A percentile compares a stretch with the other conserved stretches of the same genome.
These are phyloP conservation scores for Saitozyma podzolica DNA, from an alignment of 768 basidiomycete species.

Conservation along the genomic window DNA sequence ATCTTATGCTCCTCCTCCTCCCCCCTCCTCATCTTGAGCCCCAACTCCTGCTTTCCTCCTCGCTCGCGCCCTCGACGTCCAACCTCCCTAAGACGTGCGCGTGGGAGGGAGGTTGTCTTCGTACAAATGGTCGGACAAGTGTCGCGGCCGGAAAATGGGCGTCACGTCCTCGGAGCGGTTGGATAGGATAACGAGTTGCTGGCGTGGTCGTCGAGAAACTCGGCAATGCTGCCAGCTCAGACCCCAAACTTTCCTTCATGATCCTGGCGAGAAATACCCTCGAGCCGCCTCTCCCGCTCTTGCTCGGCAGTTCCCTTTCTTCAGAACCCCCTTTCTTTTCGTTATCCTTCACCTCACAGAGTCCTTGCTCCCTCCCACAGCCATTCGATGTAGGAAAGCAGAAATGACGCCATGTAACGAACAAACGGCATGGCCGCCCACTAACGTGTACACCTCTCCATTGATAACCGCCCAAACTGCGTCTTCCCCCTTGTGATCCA, in stretches of 20 bases:
- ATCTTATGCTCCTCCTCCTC: slow-evolving; percentile 33
- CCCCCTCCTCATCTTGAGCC: slow-evolving; percentile 29
- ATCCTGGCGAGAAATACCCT: no score
- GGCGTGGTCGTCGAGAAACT: slow-evolving; percentile 42
- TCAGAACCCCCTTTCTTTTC: not conserved
- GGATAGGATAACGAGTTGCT: slow-evolving; percentile 35
- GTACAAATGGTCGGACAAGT: slow-evolving; percentile 45
- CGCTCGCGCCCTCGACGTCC: slow-evolving; percentile 21
- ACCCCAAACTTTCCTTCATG: not conserved
- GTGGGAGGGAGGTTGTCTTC: slow-evolving; percentile 35
- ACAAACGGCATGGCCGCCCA: not conserved
- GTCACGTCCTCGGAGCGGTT: slow-evolving; percentile 46
- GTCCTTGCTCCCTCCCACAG: no score
- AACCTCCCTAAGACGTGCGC: slow-evolving; percentile 34
- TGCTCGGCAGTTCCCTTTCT: no score
- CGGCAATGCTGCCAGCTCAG: slow-evolving; percentile 29
- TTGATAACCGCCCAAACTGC: slow-evolving; percentile 47
- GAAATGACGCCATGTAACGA: not conserved
- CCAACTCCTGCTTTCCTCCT: slow-evolving; percentile 35
- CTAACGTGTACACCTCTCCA: slow-evolving; percentile 46
- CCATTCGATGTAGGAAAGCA: no score
- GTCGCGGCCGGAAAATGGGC: slow-evolving; percentile 43
- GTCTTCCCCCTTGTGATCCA: slow-evolving; percentile 30
- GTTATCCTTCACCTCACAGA: no score
- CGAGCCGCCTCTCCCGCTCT: no score